Conservation (phyloP, 2,329 filamentous ascomycete genomes). For the Trichoderma lentiforme region DNA sequence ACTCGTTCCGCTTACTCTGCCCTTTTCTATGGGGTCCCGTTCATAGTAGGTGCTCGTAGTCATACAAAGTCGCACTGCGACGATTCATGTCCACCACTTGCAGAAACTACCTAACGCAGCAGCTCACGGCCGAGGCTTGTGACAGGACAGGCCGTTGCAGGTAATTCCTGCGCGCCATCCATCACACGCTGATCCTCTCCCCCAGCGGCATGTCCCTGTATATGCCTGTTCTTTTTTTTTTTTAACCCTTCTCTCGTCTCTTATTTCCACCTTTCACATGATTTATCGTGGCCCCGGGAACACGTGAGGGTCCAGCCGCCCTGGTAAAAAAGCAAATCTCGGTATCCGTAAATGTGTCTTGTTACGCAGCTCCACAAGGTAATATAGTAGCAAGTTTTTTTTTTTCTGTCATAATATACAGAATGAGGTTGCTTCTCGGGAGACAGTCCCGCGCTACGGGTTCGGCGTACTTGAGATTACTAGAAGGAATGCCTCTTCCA, state of each 20-base stretch:
- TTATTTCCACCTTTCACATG: background rate
- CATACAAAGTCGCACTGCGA: background rate
- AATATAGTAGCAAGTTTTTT: background rate
- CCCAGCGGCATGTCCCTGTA: background rate
- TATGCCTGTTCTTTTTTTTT: background rate
- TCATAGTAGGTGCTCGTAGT: background rate
- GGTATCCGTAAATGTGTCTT: conserved; percentile 2
- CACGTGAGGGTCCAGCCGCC: background rate
- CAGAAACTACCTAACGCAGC: background rate
- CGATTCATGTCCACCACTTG: background rate
- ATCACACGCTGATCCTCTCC: background rate
- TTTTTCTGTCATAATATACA: background rate
- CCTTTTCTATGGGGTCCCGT: background rate
- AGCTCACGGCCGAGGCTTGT: background rate
- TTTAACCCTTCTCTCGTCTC: background rate
- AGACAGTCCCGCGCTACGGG: background rate
- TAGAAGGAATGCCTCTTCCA: background rate
- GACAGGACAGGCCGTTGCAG: background rate
- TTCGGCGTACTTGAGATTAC: background rate
- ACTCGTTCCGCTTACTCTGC: background rate
- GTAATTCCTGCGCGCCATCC: background rate
- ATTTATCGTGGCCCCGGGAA: background rate
- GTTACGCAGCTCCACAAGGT: background rate
- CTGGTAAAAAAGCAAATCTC: background rate
- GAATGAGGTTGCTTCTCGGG: background rate